A percentile compares a stretch with the other conserved stretches of the same genome.
These are phyloP conservation scores for Cudoniella acicularis DNA, from an alignment of 495 filamentous ascomycete species.

Conservation along the genomic window DNA sequence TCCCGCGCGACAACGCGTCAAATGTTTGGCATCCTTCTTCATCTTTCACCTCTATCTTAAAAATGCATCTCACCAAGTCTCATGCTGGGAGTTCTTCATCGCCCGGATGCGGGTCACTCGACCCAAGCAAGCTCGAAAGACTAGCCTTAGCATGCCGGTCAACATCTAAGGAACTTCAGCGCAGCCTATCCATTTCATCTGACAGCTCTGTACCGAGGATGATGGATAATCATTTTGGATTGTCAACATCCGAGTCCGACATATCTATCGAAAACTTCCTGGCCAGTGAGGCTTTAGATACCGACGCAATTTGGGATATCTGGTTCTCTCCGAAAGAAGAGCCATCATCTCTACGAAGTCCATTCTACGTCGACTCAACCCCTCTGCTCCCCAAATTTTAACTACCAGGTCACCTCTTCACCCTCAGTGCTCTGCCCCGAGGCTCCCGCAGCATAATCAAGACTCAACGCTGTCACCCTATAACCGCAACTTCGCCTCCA, in stretches of 20 bases:
- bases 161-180: background rate
- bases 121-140: background rate
- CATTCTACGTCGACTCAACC: background rate
- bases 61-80: background rate
- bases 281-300: background rate
- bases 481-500: conserved; percentile 4
- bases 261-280: background rate
- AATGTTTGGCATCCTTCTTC: background rate
- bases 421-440: background rate
- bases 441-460: background rate
- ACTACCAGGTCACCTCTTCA: background rate
- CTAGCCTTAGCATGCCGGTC: background rate
- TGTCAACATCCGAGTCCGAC: background rate
- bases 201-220: background rate
- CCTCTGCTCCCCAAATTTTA: background rate
- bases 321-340: background rate
- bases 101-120: background rate
- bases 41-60: background rate
- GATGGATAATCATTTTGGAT: background rate
- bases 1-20: background rate
- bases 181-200: background rate
- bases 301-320: background rate
- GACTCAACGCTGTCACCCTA: background rate
- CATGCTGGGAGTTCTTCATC: background rate
- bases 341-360: background rate